A percentile compares a stretch with the other conserved stretches of the same genome.
phyloP scores from a whole-genome alignment of 768 basidiomycete genomes.

The Termitomyces sp. region DNA sequence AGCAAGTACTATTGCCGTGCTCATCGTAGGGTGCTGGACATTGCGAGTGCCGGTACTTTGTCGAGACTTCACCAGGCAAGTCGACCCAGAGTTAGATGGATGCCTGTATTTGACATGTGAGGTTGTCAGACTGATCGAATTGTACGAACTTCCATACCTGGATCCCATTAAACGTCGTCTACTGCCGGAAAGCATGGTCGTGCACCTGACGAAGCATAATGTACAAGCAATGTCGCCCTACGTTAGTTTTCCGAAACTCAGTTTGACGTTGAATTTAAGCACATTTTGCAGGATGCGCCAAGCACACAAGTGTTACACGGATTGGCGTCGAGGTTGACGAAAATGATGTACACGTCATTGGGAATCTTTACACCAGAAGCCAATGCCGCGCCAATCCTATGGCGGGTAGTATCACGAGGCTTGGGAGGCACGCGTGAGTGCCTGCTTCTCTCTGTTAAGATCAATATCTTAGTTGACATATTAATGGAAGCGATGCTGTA shows the following conservation, averaged over 20 bases:
- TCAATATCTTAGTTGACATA: conserved; percentile 12
- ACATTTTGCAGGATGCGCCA: conserved; percentile 54
- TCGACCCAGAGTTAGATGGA: conserved; percentile 1
- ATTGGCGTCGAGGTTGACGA: conserved; percentile 59
- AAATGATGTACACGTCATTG: conserved; percentile 44
- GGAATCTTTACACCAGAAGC: conserved; percentile 64
- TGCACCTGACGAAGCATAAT: conserved; percentile 70
- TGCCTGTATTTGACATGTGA: conserved; percentile 7
- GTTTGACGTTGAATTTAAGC: neutral
- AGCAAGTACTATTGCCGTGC: conserved; percentile 52
- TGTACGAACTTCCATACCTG: conserved; percentile 75
- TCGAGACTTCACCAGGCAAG: conserved; percentile 70
- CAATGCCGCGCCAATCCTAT: conserved; percentile 73
- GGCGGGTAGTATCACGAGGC: conserved; percentile 57
- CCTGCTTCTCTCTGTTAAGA: neutral
- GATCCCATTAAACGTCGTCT: conserved; percentile 48
- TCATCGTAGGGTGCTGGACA: conserved; percentile 75
- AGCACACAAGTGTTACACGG: conserved; percentile 48
- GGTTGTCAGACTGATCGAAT: conserved; percentile 59
- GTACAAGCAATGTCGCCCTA: conserved; percentile 62
- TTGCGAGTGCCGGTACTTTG: conserved; percentile 72
- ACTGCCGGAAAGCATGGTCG: conserved; percentile 54
- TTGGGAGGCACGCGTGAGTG: conserved; percentile 74
- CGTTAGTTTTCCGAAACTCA: conserved; percentile 35
- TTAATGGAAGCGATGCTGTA: conserved; percentile 55